Evolutionary conservation across 805 yeast genomes (phyloP), one percentile per base, ranked within the genome.

Genomic region (Saccharomycopsis schoenii): DNA sequence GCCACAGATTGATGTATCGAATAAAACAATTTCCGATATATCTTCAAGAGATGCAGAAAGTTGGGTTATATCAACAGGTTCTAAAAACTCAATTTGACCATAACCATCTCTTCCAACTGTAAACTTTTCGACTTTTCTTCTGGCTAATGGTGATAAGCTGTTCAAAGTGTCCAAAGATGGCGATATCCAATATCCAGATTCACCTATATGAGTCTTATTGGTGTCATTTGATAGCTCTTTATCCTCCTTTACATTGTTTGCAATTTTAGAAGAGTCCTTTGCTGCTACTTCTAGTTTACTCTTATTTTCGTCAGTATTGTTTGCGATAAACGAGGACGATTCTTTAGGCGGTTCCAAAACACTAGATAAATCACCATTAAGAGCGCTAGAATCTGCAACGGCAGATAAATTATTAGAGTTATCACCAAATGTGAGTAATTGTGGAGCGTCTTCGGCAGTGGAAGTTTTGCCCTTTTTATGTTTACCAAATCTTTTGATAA

Each of bases 101-200:
- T 77, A 83, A 60, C 85, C 85, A 64, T 80, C 80, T 65, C 94
- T 85, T 4, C 98, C 99, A 62, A 94, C 83, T 15, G 80, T 80
- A 70, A 92, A 84, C 59, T 83, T 77, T 17, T 77, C 67, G 25
- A 94, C 86, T 5, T 79, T 68, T 60, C 86, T 83, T 57, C 90
- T 78, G 63, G 89, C 86, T 10, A 83, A 73, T 43, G 88, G 76
- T 0, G 89, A 71, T 79, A 82, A 77, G 17, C 77, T 72, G 60
- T 80, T 78, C 58, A 94, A 74, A 57, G 84, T 84, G 4, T 83
- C 80, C 43, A 86, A 68, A 1, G 90, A 77, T 17, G 99, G 99
- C 5, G 88, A 82, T 59, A 85, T 86, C 89, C 94, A 94, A 73
- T 92, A 94, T 5, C 92, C 97, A 57, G 87, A 82, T 14, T 83